A percentile compares a stretch with the other conserved stretches of the same genome.
Conservation (phyloP, 2,329 filamentous ascomycete genomes). For the Nemania diffusa region DNA sequence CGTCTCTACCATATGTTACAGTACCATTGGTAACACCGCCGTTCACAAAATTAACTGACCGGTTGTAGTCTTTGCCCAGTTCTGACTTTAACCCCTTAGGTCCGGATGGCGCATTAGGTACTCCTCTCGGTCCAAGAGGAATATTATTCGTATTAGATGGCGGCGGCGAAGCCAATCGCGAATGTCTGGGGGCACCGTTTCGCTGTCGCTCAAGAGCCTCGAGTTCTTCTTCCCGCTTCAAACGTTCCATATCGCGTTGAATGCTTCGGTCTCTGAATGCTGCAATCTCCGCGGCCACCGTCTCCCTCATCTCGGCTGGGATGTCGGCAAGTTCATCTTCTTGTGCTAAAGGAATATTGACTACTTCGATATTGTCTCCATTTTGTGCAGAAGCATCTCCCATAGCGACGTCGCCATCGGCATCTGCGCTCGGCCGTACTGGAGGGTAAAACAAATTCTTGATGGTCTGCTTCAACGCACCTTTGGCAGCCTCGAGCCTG, state of each 20-base stretch:
- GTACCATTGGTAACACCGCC: conserved; percentile 74
- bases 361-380: conserved; percentile 79
- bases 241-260: conserved; percentile 85
- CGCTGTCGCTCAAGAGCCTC: conserved; percentile 85
- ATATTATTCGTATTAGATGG: conserved; percentile 74
- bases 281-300: conserved; percentile 91
- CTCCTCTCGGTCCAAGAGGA: conserved; percentile 76
- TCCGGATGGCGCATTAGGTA: conserved; percentile 78
- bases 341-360: conserved; percentile 85
- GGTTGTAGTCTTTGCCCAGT: conserved; percentile 60
- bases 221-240: conserved; percentile 90
- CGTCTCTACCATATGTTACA: conserved; percentile 71
- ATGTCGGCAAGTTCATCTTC: conserved; percentile 97
- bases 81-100: conserved; percentile 67
- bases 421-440: conserved; percentile 63
- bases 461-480: conserved; percentile 74
- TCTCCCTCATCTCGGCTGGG: conserved; percentile 93
- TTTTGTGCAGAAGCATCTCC: conserved; percentile 64
- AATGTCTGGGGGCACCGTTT: conserved; percentile 71
- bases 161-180: conserved; percentile 77
- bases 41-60: conserved; percentile 81
- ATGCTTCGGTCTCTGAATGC: conserved; percentile 94
- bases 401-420: conserved; percentile 76
- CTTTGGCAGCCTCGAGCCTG: conserved; percentile 75
- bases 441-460: conserved; percentile 77